These are phyloP conservation scores for Puccinia triticina DNA, from an alignment of 1,284 basidiomycete genomes.

Conservation along the genomic window DNA sequence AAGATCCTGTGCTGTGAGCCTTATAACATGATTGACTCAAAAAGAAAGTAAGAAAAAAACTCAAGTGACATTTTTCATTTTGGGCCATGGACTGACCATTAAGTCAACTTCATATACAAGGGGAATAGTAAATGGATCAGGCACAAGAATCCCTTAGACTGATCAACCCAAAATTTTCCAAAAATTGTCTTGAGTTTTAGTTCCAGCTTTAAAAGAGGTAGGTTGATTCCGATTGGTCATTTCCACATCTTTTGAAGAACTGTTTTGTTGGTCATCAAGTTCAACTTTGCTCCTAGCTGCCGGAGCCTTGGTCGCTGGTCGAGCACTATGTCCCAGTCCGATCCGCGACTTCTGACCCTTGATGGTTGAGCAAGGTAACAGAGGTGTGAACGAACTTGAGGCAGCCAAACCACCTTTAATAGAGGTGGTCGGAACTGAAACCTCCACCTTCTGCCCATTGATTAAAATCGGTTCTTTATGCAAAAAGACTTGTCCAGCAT, in stretches of 20 bases:
- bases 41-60: too few relatives aligned
- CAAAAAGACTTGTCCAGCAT: constrained; percentile 45
- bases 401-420: not conserved
- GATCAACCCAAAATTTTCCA: constrained; percentile 68
- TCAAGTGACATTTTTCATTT: too few relatives aligned
- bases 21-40: too few relatives aligned
- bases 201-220: constrained; percentile 55
- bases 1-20: too few relatives aligned
- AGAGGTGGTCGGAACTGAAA: constrained; percentile 32
- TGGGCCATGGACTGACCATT: too few relatives aligned
- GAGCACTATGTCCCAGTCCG: constrained; percentile 35
- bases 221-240: constrained; percentile 5
- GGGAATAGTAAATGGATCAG: not conserved
- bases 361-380: constrained; percentile 34
- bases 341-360: constrained; percentile 44
- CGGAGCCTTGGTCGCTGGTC: not conserved
- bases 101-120: too few relatives aligned
- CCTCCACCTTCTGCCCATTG: constrained; percentile 20
- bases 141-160: not conserved
- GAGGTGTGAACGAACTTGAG: constrained; percentile 36
- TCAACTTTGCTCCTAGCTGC: not conserved
- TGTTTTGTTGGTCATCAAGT: not conserved
- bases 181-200: constrained; percentile 75
- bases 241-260: not conserved
- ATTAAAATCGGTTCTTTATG: constrained; percentile 41